These are phyloP conservation scores for Skeletonema marinoi DNA, from an alignment of 108 stramenopile species.

Conservation along the genomic window DNA sequence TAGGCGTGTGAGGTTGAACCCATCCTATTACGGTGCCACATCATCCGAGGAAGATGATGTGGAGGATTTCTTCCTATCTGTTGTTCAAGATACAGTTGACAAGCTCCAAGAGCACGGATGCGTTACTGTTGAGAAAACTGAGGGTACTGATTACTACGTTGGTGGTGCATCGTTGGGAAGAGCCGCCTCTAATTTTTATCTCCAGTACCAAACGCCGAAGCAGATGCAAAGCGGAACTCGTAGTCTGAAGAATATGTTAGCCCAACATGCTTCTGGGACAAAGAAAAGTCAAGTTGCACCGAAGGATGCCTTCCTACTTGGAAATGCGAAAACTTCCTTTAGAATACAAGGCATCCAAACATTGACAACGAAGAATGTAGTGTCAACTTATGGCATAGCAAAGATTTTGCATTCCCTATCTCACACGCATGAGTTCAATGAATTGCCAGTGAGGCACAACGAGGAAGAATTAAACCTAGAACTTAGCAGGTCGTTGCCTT, in stretches of 20 bases:
- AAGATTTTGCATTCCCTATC: slow-evolving; percentile 73
- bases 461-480: slow-evolving; percentile 95
- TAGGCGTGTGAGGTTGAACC: slow-evolving; percentile 90
- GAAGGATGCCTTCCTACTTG: slow-evolving; percentile 6
- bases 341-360: slow-evolving; percentile 1
- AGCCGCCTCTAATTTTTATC: slow-evolving; percentile 92
- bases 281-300: slow-evolving; percentile 10
- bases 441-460: slow-evolving; percentile 98
- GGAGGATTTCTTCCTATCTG: slow-evolving; percentile 60
- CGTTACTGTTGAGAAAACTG: slow-evolving; percentile 55
- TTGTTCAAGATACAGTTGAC: slow-evolving; percentile 64
- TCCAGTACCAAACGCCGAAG: slow-evolving; percentile 80
- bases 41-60: slow-evolving; percentile 64
- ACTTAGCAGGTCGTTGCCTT: slow-evolving; percentile 80
- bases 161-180: slow-evolving; percentile 74
- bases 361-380: slow-evolving; percentile 13
- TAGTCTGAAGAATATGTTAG: slow-evolving; percentile 41
- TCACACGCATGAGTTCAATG: slow-evolving; percentile 91
- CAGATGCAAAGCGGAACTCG: slow-evolving; percentile 76
- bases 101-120: slow-evolving; percentile 83
- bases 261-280: slow-evolving; percentile 20
- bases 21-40: slow-evolving; percentile 92
- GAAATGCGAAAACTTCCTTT: slow-evolving; percentile 12
- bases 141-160: slow-evolving; percentile 40
- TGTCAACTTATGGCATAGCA: slow-evolving; percentile 50